Base-by-base conservation (phyloP, 495 filamentous ascomycete genomes). In the Staphylotrichum longicolle region DNA sequence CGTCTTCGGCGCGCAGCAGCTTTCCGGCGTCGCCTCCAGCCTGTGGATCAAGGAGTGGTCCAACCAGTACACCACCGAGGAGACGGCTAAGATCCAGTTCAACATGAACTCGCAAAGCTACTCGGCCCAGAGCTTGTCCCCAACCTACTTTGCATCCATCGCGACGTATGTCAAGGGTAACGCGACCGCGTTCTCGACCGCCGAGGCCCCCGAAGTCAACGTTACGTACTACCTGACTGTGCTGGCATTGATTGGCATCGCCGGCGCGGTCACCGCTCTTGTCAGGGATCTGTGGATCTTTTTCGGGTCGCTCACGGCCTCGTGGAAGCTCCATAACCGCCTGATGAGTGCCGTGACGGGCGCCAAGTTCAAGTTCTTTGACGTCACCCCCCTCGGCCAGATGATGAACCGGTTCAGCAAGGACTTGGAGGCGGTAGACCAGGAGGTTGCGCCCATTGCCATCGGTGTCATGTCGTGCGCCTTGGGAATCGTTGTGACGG, bases 321-420 rank as follows among this genome's bases (percentile, higher is more conserved):
- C 94, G 8, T 88, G 85, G 79, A 86, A 84, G 66, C 85, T 99
- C 11, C 95, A 99, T 71, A 79, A 85, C 58, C 81, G 84, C 33
- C 82, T 99, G 49, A 86, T 98, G 73, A 80, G 84, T 32, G 77
- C 89, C 4, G 83, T 99, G 34, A 88, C 90, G 58, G 86, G 92
- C 54, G 95, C 95, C 14, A 91, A 90, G 68, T 96, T 98, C 77
- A 89, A 89, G 64, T 99, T 99, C 79, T 99, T 99, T 70, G 95
- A 99, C 72, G 91, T 91, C 2, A 99, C 95, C 3, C 95, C 95
- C 6, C 83, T 97, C 0, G 95, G 95, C 11, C 94, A 97, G 73
- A 82, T 99, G 64, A 98, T 98, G 89, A 99, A 99, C 73, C 83
- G 95, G 42, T 99, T 99, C 74, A 97, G 93, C 63, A 98, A 97